Percentiles rank a stretch among this genome's conserved stretches.
phyloP scores from a whole-genome alignment of 139 green algal genomes.

The Eudorina sp. region DNA sequence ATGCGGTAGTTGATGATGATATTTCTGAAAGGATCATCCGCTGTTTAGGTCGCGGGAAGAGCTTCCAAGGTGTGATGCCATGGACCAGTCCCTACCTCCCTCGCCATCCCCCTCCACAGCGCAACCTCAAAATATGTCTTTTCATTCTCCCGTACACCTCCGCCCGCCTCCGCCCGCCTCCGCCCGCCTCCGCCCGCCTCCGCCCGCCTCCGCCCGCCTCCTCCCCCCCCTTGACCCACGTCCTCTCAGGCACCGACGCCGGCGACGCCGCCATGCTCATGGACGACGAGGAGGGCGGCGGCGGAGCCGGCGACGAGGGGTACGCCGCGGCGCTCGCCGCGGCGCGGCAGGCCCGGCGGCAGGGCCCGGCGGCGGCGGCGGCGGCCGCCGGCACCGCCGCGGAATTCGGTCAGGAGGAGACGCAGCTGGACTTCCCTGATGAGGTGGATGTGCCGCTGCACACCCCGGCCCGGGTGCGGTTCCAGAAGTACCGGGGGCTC shows the following conservation, averaged over 20 bases:
- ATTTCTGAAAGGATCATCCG: too few species aligned
- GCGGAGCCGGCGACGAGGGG: conserved; percentile 31
- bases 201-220: too few species aligned
- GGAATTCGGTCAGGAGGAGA: conserved; percentile 60
- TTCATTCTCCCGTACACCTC: too few species aligned
- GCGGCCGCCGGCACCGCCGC: too few species aligned
- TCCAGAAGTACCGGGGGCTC: conserved; percentile 84
- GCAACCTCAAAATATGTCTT: too few species aligned
- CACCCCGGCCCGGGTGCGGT: conserved; percentile 74
- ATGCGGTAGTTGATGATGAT: too few species aligned
- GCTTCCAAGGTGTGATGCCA: too few species aligned
- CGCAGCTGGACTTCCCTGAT: conserved; percentile 90
- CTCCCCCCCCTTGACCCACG: background rate
- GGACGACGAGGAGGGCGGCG: conserved; percentile 54
- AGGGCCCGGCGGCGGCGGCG: background rate
- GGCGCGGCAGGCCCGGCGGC: background rate
- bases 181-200: too few species aligned
- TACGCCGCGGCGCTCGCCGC: conserved; percentile 50
- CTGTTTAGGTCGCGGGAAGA: too few species aligned
- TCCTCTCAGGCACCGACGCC: conserved; percentile 31
- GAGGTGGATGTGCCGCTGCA: conserved; percentile 90
- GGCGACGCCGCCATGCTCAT: conserved; percentile 50
- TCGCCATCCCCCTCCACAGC: too few species aligned
- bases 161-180: too few species aligned
- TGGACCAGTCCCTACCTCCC: too few species aligned